phyloP scores from a whole-genome alignment of 441 rosid species.

The Erodium texanum region DNA sequence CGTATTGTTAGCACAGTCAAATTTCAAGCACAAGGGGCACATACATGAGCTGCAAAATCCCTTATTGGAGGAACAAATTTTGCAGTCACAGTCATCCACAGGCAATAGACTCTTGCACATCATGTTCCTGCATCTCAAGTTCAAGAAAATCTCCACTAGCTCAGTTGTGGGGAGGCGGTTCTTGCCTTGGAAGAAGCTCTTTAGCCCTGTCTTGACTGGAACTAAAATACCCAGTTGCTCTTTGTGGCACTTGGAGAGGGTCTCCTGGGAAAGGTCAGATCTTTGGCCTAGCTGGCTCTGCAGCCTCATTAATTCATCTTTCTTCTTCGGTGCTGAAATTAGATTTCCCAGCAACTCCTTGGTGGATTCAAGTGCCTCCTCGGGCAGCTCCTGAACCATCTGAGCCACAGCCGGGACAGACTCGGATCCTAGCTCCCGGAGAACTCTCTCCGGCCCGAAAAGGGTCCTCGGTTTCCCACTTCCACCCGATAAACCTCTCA shows the following conservation, averaged over 20 bases:
- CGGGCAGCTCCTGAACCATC: slow-evolving; percentile 65
- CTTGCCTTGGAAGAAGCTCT: slow-evolving; percentile 57
- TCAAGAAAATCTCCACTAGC: slow-evolving; percentile 70
- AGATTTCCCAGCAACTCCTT: slow-evolving; percentile 61
- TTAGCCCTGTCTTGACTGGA: slow-evolving; percentile 61
- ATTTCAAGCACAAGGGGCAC: slow-evolving; percentile 84
- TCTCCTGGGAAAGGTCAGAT: slow-evolving; percentile 80
- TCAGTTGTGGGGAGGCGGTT: slow-evolving; percentile 42
- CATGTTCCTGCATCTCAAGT: slow-evolving; percentile 68
- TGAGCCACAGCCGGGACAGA: slow-evolving; percentile 54
- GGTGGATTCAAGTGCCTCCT: slow-evolving; percentile 51
- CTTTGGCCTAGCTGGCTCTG: slow-evolving; percentile 61
- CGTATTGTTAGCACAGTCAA: slow-evolving; percentile 86
- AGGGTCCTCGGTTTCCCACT: slow-evolving; percentile 18
- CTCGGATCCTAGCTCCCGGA: slow-evolving; percentile 58
- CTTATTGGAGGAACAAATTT: slow-evolving; percentile 68
- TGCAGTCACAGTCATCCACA: slow-evolving; percentile 94
- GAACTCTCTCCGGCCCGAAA: slow-evolving; percentile 55
- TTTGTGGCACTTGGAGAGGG: slow-evolving; percentile 64
- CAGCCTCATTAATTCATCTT: slow-evolving; percentile 48
- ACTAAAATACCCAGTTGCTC: slow-evolving; percentile 71
- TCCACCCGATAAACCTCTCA: too few species aligned
- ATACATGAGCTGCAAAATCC: slow-evolving; percentile 96
- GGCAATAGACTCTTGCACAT: slow-evolving; percentile 76
- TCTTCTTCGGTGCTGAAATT: slow-evolving; percentile 45